These are phyloP conservation scores for Spinacia oleracea DNA, from an alignment of 179 eudicot species.

Conservation along the genomic window DNA sequence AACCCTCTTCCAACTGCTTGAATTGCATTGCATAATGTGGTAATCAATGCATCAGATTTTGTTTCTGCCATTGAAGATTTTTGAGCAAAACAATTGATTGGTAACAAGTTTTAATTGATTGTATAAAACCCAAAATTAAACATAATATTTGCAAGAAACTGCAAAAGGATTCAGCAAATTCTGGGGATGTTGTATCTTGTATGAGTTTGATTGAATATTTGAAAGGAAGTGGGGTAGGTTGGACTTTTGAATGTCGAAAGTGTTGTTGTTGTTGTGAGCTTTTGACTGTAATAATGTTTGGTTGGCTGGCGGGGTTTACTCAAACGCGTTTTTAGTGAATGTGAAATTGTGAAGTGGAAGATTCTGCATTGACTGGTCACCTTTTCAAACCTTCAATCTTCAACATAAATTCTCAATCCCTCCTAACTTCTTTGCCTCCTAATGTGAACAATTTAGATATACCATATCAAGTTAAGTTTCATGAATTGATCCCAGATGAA, in stretches of 20 bases:
- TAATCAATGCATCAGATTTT: constrained; percentile 45
- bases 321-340: constrained; percentile 41
- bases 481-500: too few species aligned
- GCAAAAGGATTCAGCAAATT: not conserved
- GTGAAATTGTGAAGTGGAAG: constrained; percentile 23
- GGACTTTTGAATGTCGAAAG: constrained; percentile 28
- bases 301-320: constrained; percentile 23
- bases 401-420: too few species aligned
- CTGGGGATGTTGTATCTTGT: not conserved
- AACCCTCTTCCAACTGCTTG: constrained; percentile 96
- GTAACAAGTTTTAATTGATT: not conserved
- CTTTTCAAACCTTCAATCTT: constrained; percentile 15
- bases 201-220: not conserved
- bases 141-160: not conserved
- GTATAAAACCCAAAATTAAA: not conserved
- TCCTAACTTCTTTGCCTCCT: too few species aligned
- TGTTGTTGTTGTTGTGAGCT: constrained; percentile 23
- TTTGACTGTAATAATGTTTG: constrained; percentile 35
- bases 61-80: constrained; percentile 32
- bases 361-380: constrained; percentile 49
- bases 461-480: too few species aligned
- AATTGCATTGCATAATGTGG: constrained; percentile 73
- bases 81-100: not conserved
- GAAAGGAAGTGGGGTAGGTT: constrained; percentile 28
- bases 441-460: too few species aligned